These are phyloP conservation scores for Exophiala xenobiotica DNA, from an alignment of 2,329 filamentous ascomycete species.

Conservation along the genomic window DNA sequence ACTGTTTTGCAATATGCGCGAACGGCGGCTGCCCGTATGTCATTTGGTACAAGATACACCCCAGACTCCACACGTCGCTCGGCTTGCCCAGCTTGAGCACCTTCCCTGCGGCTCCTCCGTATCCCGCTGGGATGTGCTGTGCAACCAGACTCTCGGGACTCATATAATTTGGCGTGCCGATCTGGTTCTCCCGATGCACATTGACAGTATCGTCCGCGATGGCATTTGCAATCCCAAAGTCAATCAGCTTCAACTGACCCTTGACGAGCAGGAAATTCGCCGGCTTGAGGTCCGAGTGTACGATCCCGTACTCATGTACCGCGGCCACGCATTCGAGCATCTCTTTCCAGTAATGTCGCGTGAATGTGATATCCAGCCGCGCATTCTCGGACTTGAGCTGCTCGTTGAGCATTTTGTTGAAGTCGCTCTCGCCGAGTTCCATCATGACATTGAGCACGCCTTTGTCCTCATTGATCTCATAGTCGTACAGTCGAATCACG, in stretches of 20 bases:
- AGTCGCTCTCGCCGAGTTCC: conserved; percentile 94
- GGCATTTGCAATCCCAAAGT: conserved; percentile 97
- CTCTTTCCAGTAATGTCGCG: conserved; percentile 98
- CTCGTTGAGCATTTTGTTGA: conserved; percentile 78
- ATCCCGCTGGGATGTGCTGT: conserved; percentile 68
- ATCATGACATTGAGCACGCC: conserved; percentile 87
- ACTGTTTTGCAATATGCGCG: conserved; percentile 82
- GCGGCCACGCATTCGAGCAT: conserved; percentile 95
- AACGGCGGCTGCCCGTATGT: conserved; percentile 96
- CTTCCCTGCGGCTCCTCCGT: conserved; percentile 56
- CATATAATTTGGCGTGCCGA: conserved; percentile 99
- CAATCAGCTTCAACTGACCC: conserved; percentile 89
- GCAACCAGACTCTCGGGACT: conserved; percentile 86
- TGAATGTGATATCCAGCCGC: conserved; percentile 82
- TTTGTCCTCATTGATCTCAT: conserved; percentile 90
- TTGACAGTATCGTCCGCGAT: conserved; percentile 98
- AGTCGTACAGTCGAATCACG: conserved; percentile 87
- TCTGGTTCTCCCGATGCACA: conserved; percentile 90
- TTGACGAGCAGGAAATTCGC: conserved; percentile 94
- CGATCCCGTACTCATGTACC: conserved; percentile 86
- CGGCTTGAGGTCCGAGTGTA: conserved; percentile 95
- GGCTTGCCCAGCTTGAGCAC: conserved; percentile 95
- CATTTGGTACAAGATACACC: conserved; percentile 97
- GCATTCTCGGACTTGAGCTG: conserved; percentile 70
- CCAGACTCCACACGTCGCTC: conserved; percentile 92